Percentiles rank a stretch among this genome's conserved stretches.
phyloP scores from a whole-genome alignment of 768 basidiomycete genomes.

The Asterophora lycoperdoides region DNA sequence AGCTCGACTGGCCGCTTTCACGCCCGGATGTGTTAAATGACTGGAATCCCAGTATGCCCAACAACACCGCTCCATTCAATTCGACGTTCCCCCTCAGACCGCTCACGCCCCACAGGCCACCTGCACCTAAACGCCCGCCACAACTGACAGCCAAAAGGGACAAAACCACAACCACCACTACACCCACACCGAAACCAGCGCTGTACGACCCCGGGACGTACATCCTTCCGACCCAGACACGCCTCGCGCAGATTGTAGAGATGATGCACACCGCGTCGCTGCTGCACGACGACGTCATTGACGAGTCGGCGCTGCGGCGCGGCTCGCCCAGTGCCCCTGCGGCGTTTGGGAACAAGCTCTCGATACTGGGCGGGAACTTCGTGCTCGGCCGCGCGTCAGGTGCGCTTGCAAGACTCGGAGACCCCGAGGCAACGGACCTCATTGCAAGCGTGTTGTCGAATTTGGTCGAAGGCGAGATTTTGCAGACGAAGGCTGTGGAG shows the following conservation, averaged over 20 bases:
- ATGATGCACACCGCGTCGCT: slow-evolving; percentile 96
- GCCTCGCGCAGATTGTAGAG: slow-evolving; percentile 93
- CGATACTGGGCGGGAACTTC: slow-evolving; percentile 89
- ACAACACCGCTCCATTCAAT: slow-evolving; percentile 54
- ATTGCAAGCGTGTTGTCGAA: slow-evolving; percentile 85
- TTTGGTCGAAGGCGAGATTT: slow-evolving; percentile 89
- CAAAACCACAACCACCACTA: slow-evolving; percentile 6
- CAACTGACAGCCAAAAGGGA: too few species aligned
- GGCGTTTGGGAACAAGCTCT: slow-evolving; percentile 82
- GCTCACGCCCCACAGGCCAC: slow-evolving; percentile 22
- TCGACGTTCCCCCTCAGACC: slow-evolving; percentile 36
- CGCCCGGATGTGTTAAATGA: slow-evolving; percentile 79
- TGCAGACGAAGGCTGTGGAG: slow-evolving; percentile 68
- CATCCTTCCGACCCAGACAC: slow-evolving; percentile 78
- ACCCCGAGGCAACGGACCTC: slow-evolving; percentile 82
- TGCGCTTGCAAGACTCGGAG: slow-evolving; percentile 75
- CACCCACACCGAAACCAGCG: slow-evolving; percentile 9
- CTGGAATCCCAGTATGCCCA: slow-evolving; percentile 77
- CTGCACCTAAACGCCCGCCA: slow-evolving; percentile 23
- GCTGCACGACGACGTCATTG: slow-evolving; percentile 95
- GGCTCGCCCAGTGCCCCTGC: slow-evolving; percentile 75
- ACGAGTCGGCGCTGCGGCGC: slow-evolving; percentile 73
- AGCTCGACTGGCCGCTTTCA: slow-evolving; percentile 70
- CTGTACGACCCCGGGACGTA: slow-evolving; percentile 18
- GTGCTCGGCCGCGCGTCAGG: slow-evolving; percentile 82